Evolutionary conservation across 106 monocot genomes (phyloP), one percentile per base, ranked within the genome.

Genomic region (Dendrobium catenatum): DNA sequence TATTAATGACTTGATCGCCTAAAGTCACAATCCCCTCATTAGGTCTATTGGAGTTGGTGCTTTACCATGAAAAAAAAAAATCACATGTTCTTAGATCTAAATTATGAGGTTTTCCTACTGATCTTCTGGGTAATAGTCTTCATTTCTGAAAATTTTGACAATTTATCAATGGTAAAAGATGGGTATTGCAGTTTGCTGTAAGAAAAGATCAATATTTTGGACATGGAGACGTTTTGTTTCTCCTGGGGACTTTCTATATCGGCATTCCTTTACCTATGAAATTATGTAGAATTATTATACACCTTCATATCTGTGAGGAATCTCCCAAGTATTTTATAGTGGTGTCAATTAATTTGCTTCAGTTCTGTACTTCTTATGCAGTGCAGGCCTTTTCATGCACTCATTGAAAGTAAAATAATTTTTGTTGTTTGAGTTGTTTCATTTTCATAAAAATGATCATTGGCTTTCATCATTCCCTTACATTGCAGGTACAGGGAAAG

Each of bases 401-500:
- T 27, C 18, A 16, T 49, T 11, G 4, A 47, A 49, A 20, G 22
- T 76, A 27, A 47, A 76, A 47, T 48, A 76, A 76, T 24, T 49
- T 29, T 13, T 26, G 0, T 78, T 41, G 42, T 59, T 40, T 17
- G 1, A 78, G 3, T 16, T 29, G 47, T 31, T 54, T 22, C 55
- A 51, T 51, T 51, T 29, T 31, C 47, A 54, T 46, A 46, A 55
- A 19, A 72, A 58, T 4, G 29, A 2, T 26, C 8, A 10, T 42
- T 66, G 16, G 72, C 10, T 42, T 70, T 44, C n/a, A 15, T 51
- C 26, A 47, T 58, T 29, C 37, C 24, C 72, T 9, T 73, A 16
- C 55, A 72, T 22, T 10, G 42, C 29, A 31, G 29, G 75, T 76
- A 48, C 83, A 88, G 86, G 83, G 68, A 47, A 48, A 80, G 9